A percentile compares a stretch with the other conserved stretches of the same genome.
phyloP scores from a whole-genome alignment of 2,329 filamentous ascomycete species.

The Alternaria sp. region DNA sequence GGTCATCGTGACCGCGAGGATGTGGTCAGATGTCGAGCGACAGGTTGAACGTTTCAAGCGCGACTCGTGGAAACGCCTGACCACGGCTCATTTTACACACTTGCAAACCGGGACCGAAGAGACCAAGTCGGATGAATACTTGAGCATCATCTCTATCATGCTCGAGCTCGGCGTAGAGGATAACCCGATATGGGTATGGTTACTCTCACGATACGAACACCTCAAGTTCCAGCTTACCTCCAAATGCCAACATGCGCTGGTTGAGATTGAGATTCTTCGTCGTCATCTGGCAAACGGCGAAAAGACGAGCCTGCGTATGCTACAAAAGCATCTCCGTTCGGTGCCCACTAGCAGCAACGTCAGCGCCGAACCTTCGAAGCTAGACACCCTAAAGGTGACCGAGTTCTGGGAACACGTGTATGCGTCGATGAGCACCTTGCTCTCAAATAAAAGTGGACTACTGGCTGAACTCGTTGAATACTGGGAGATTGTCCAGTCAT shows the following conservation, averaged over 20 bases:
- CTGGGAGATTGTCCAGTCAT: conserved; percentile 90
- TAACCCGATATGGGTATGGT: conserved; percentile 96
- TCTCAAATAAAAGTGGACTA: conserved; percentile 78
- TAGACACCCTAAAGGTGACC: conserved; percentile 82
- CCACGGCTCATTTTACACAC: conserved; percentile 67
- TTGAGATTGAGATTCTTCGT: conserved; percentile 91
- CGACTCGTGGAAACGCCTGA: conserved; percentile 84
- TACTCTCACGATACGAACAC: conserved; percentile 87
- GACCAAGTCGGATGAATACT: conserved; percentile 77
- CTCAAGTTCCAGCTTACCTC: conserved; percentile 84
- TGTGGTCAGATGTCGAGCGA: conserved; percentile 93
- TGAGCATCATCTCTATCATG: conserved; percentile 87
- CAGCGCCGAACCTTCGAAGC: conserved; percentile 62
- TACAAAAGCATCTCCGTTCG: conserved; percentile 79
- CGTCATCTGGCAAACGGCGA: conserved; percentile 79
- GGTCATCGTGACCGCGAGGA: conserved; percentile 85
- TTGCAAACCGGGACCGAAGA: conserved; percentile 57
- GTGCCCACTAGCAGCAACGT: conserved; percentile 71
- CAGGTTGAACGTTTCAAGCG: conserved; percentile 88
- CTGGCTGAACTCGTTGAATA: conserved; percentile 91
- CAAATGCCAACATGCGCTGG: conserved; percentile 83
- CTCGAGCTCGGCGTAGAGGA: conserved; percentile 95
- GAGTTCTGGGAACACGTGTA: conserved; percentile 94
- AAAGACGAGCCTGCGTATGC: conserved; percentile 71
- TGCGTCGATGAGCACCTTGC: conserved; percentile 73